These are phyloP conservation scores for Aspergillus cejpii DNA, from an alignment of 2,329 filamentous ascomycete genomes.

Conservation along the genomic window DNA sequence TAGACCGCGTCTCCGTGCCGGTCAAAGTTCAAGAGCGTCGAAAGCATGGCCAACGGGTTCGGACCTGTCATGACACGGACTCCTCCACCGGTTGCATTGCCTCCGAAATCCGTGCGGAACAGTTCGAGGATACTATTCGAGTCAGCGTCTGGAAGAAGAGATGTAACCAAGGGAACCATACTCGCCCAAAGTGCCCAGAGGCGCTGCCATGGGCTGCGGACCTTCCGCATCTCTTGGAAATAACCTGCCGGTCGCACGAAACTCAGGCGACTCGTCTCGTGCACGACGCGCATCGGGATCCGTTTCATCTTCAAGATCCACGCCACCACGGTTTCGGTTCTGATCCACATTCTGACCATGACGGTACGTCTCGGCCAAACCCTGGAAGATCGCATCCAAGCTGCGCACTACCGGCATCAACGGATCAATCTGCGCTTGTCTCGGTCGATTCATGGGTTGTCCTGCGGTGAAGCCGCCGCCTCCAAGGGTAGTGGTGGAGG, in stretches of 20 bases:
- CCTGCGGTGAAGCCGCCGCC: slow-evolving; percentile 15
- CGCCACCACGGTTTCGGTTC: background rate
- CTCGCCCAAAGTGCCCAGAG: slow-evolving; percentile 45
- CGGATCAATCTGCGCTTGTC: slow-evolving; percentile 21
- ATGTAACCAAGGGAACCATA: slow-evolving; percentile 27
- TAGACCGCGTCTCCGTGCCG: slow-evolving; percentile 74
- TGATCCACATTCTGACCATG: slow-evolving; percentile 8
- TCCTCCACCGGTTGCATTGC: slow-evolving; percentile 8
- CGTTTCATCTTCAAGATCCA: slow-evolving; percentile 2
- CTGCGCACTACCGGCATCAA: slow-evolving; percentile 28
- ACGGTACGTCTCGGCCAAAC: slow-evolving; percentile 35
- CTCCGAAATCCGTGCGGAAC: slow-evolving; percentile 21
- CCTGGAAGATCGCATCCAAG: slow-evolving; percentile 44
- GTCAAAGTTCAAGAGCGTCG: slow-evolving; percentile 34
- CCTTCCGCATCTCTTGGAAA: slow-evolving; percentile 48
- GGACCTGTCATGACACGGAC: slow-evolving; percentile 20
- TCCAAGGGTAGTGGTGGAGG: slow-evolving; percentile 29
- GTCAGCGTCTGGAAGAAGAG: slow-evolving; percentile 6
- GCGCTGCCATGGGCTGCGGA: slow-evolving; percentile 44
- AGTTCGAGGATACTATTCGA: slow-evolving; percentile 24
- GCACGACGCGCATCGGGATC: slow-evolving; percentile 6
- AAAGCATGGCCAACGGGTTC: slow-evolving; percentile 44
- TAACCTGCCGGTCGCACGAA: slow-evolving; percentile 29
- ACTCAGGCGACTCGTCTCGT: slow-evolving; percentile 10
- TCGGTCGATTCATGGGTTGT: slow-evolving; percentile 10